phyloP scores from a whole-genome alignment of 306 rosid genomes.

The Dicorynia guianensis region DNA sequence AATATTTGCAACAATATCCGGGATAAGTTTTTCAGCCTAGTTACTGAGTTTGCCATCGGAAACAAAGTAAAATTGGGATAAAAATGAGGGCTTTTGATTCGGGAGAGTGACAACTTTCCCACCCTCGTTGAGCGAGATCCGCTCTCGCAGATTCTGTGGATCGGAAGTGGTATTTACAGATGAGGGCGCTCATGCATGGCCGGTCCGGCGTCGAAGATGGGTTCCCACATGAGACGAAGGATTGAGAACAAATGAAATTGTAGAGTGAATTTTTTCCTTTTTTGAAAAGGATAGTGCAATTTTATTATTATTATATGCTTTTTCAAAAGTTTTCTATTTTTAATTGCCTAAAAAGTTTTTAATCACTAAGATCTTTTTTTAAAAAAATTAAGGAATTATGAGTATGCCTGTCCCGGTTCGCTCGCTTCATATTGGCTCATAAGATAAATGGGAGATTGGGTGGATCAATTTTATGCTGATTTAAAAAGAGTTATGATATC shows the following conservation, averaged over 20 bases:
- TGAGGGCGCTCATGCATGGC: not conserved
- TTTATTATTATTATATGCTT: too few species aligned
- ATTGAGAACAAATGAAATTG: not conserved
- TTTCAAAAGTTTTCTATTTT: too few species aligned
- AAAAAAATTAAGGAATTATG: too few species aligned
- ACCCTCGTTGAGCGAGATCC: not conserved
- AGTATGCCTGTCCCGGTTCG: too few species aligned
- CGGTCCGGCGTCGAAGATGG: not conserved
- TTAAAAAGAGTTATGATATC: too few species aligned
- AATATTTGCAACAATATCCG: slow-evolving; percentile 33
- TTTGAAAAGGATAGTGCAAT: too few species aligned
- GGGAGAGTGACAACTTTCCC: not conserved
- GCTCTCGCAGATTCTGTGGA: not conserved
- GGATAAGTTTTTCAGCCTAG: slow-evolving; percentile 15
- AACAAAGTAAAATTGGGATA: not conserved
- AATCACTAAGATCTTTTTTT: too few species aligned
- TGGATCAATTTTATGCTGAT: too few species aligned
- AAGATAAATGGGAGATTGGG: too few species aligned
- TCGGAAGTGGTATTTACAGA: not conserved
- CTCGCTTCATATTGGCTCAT: too few species aligned
- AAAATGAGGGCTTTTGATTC: not conserved
- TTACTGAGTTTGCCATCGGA: slow-evolving; percentile 26
- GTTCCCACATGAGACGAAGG: not conserved
- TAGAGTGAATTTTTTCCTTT: too few species aligned
- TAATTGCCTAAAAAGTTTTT: too few species aligned